Percentiles rank a stretch among this genome's conserved stretches.
Evolutionary conservation across 495 filamentous ascomycete species (phyloP).

Genomic region (Acidomyces sp.): DNA sequence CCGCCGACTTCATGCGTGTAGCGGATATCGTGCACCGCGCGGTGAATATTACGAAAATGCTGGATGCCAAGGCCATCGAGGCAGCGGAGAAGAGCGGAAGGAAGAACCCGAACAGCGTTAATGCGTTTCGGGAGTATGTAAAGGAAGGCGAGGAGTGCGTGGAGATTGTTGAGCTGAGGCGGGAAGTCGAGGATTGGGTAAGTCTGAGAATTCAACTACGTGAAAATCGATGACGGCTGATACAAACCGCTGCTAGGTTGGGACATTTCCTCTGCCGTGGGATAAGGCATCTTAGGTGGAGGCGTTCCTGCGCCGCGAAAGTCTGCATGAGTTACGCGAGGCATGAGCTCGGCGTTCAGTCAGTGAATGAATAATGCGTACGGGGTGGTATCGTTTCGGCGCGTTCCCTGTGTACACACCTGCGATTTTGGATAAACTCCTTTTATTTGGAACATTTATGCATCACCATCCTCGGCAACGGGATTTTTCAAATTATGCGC

Average conservation of each 20-base stretch:
- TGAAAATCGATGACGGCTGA: background rate
- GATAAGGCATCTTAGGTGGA: constrained; percentile 25
- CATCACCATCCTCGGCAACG: too few relatives aligned
- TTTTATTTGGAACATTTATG: too few relatives aligned
- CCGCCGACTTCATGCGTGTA: constrained; percentile 78
- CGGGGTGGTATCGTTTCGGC: too few relatives aligned
- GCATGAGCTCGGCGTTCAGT: too few relatives aligned
- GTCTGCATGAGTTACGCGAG: too few relatives aligned
- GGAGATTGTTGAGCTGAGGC: constrained; percentile 74
- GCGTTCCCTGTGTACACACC: too few relatives aligned
- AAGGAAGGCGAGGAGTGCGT: constrained; percentile 68
- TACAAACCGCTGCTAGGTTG: constrained; percentile 57
- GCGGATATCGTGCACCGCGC: constrained; percentile 89
- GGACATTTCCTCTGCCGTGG: constrained; percentile 86
- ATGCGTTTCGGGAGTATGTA: constrained; percentile 72
- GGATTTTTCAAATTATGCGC: too few relatives aligned
- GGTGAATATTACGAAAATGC: constrained; percentile 65
- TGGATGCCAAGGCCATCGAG: constrained; percentile 69
- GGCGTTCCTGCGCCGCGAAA: background rate
- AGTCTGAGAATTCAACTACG: background rate
- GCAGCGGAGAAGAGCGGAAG: constrained; percentile 61
- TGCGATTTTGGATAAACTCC: too few relatives aligned
- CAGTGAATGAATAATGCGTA: too few relatives aligned
- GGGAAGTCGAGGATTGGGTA: constrained; percentile 93
- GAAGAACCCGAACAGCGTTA: constrained; percentile 68